Conservation (phyloP, 2,329 filamentous ascomycete genomes). For the Cercospora sp. region DNA sequence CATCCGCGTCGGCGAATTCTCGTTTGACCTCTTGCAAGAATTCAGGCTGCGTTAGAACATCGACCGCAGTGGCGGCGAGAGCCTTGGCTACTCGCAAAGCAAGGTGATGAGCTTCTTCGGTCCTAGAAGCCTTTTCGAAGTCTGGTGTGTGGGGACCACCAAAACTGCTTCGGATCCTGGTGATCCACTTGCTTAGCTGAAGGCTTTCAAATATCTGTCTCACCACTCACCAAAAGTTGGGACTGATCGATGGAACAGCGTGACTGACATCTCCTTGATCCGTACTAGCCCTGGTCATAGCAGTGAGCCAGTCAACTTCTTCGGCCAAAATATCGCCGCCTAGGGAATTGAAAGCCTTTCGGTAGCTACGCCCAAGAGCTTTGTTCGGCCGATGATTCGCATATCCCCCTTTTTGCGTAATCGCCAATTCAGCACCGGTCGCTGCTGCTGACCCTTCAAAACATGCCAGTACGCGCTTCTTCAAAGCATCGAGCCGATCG, state of each 20-base stretch:
- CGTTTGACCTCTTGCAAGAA: conserved; percentile 32
- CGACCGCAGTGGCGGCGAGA: conserved; percentile 42
- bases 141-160: conserved; percentile 46
- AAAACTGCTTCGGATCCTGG: conserved; percentile 12
- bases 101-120: conserved; percentile 40
- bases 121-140: conserved; percentile 43
- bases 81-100: conserved; percentile 42
- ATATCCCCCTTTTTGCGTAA: conserved; percentile 50
- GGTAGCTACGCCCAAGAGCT: conserved; percentile 22
- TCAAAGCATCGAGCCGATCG: conserved; percentile 37
- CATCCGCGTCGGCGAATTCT: conserved; percentile 29
- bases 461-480: conserved; percentile 42
- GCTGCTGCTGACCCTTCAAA: conserved; percentile 51
- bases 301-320: conserved; percentile 46
- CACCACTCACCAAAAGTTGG: conserved; percentile 11
- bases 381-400: conserved; percentile 47
- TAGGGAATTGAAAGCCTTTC: conserved; percentile 37
- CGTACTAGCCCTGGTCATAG: conserved; percentile 56
- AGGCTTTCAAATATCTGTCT: neutral
- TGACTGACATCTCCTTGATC: conserved; percentile 63
- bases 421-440: conserved; percentile 51
- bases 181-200: neutral
- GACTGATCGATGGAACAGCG: conserved; percentile 57
- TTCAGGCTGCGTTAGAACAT: conserved; percentile 36
- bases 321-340: conserved; percentile 41